Percentiles rank a stretch among this genome's conserved stretches.
These are phyloP conservation scores for Goffeauzyma gilvescens DNA, from an alignment of 768 basidiomycete species.

Conservation along the genomic window DNA sequence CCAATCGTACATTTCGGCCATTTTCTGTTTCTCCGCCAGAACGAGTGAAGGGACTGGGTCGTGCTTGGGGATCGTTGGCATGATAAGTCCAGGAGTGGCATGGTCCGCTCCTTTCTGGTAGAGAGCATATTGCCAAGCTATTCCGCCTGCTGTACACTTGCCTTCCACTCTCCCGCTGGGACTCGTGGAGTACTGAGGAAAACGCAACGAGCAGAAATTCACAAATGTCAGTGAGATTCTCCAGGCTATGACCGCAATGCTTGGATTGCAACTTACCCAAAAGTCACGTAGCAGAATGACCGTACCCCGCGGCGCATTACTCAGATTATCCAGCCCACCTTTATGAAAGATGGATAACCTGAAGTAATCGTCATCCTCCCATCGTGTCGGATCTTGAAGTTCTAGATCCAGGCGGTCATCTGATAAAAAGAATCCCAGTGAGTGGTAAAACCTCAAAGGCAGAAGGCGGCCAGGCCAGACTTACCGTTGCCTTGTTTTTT, in stretches of 20 bases:
- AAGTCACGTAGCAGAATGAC: background rate
- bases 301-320: background rate
- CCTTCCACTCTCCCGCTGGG: background rate
- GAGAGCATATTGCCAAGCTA: background rate
- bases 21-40: too few relatives aligned
- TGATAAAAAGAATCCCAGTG: background rate
- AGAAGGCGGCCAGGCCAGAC: background rate
- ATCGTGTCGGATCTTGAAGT: background rate
- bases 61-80: too few relatives aligned
- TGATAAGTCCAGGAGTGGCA: too few relatives aligned
- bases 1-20: too few relatives aligned
- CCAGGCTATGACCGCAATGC: background rate
- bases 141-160: background rate
- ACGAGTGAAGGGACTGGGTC: too few relatives aligned
- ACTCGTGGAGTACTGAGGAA: background rate
- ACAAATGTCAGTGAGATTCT: background rate
- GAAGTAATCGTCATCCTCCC: background rate
- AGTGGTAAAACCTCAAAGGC: background rate
- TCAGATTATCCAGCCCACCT: background rate
- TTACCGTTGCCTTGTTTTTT: background rate
- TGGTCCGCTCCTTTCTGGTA: too few relatives aligned
- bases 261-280: background rate
- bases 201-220: background rate
- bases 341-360: background rate
- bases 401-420: background rate